phyloP scores from a whole-genome alignment of 306 rosid species.

The Rosa persica region DNA sequence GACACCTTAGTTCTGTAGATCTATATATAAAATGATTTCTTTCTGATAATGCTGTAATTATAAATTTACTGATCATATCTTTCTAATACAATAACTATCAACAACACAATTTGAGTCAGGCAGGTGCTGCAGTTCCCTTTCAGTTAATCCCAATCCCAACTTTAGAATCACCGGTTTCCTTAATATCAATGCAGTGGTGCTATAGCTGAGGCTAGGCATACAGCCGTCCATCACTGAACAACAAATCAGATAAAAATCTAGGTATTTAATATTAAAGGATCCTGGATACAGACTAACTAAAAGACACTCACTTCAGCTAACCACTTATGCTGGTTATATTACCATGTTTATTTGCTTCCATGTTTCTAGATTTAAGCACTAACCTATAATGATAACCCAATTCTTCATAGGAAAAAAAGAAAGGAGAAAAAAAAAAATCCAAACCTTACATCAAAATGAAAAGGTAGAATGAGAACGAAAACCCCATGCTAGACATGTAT shows the following conservation, averaged over 20 bases:
- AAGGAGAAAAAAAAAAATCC: neutral
- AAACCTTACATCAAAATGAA: neutral
- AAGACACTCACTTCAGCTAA: neutral
- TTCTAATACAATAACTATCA: neutral
- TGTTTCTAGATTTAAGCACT: neutral
- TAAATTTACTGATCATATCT: neutral
- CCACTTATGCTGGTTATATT: neutral
- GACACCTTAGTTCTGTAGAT: neutral
- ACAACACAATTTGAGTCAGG: neutral
- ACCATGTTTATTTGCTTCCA: neutral
- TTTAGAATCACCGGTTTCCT: neutral
- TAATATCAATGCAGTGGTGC: constrained; percentile 1
- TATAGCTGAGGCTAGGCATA: constrained; percentile 4
- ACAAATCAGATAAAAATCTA: neutral
- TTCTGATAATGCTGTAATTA: neutral
- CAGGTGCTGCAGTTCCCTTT: constrained; percentile 1
- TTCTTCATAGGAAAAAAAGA: neutral
- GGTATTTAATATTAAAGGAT: neutral
- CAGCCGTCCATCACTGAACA: constrained; percentile 3
- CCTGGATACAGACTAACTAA: neutral
- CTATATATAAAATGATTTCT: neutral
- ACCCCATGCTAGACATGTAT: neutral
- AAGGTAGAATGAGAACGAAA: neutral
- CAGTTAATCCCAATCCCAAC: neutral
- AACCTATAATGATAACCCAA: neutral